A percentile compares a stretch with the other conserved stretches of the same genome.
Conservation (phyloP, 2,329 filamentous ascomycete genomes). For the Juglanconis sp. region DNA sequence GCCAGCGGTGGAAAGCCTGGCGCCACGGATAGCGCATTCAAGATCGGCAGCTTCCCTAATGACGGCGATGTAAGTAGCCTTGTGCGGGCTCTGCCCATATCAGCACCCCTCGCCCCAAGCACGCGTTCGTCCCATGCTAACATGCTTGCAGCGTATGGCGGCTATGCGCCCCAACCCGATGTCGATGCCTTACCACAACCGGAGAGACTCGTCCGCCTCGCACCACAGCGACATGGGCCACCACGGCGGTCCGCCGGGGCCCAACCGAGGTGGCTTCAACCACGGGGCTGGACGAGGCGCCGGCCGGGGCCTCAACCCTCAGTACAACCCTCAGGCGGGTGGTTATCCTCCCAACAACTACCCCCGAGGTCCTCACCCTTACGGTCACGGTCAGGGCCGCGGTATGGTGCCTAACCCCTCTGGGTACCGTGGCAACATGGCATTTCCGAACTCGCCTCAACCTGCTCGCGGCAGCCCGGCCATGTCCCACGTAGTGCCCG, state of each 20-base stretch:
- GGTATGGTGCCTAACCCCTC: conserved; percentile 44
- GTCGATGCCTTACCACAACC: conserved; percentile 57
- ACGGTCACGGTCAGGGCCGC: conserved; percentile 32
- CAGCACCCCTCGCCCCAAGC: conserved; percentile 10
- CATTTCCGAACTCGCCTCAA: conserved; percentile 64
- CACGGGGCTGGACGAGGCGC: conserved; percentile 47
- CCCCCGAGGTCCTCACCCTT: conserved; percentile 30
- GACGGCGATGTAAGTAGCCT: conserved; percentile 71
- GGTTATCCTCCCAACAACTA: conserved; percentile 40
- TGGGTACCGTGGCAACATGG: conserved; percentile 43
- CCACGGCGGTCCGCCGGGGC: conserved; percentile 52
- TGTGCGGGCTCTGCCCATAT: not conserved
- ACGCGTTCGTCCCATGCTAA: conserved; percentile 15
- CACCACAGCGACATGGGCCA: conserved; percentile 70
- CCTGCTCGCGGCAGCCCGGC: conserved; percentile 63
- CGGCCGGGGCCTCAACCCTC: conserved; percentile 27
- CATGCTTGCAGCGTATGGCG: conserved; percentile 53
- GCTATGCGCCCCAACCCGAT: conserved; percentile 60
- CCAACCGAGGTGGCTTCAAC: conserved; percentile 54
- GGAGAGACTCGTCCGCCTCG: conserved; percentile 83
- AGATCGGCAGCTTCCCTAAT: conserved; percentile 74
- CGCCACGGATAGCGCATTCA: conserved; percentile 56
- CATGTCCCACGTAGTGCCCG: conserved; percentile 58
- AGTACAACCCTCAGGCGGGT: conserved; percentile 42
- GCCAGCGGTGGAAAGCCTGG: conserved; percentile 77